Conservation (phyloP, 73 alveolate species). For the Tetrahymena borealis region DNA sequence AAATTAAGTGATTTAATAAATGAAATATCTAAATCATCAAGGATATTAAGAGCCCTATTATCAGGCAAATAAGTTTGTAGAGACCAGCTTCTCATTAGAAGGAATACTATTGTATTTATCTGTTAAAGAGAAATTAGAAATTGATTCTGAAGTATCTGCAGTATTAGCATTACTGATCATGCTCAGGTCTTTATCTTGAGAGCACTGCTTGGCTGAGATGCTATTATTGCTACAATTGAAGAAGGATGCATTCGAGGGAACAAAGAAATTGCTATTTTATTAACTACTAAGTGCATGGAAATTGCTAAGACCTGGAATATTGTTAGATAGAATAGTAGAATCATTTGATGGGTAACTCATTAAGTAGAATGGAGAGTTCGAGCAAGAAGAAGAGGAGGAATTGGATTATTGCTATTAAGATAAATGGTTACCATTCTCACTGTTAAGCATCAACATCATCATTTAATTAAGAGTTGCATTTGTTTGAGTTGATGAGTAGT, state of each 20-base stretch:
- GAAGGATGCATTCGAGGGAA: not conserved
- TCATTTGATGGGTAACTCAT: not conserved
- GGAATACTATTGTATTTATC: not conserved
- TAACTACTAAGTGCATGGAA: not conserved
- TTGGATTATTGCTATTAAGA: not conserved
- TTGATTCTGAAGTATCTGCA: not conserved
- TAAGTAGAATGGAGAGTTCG: not conserved
- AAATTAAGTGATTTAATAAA: too few relatives aligned
- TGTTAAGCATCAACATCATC: not conserved
- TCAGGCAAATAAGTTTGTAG: not conserved
- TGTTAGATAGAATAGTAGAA: not conserved
- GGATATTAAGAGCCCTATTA: too few relatives aligned
- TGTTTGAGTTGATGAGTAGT: not conserved
- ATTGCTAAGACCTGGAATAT: not conserved
- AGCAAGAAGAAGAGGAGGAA: not conserved
- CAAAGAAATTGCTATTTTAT: not conserved
- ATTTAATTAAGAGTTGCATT: not conserved
- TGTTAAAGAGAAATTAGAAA: not conserved
- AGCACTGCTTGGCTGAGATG: not conserved
- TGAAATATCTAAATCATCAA: too few relatives aligned
- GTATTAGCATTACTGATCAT: not conserved
- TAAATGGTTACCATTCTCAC: not conserved
- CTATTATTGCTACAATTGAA: not conserved
- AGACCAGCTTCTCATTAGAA: not conserved
- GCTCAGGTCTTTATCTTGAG: not conserved